phyloP scores from a whole-genome alignment of 2,329 filamentous ascomycete species.

The Diaporthe velutina region DNA sequence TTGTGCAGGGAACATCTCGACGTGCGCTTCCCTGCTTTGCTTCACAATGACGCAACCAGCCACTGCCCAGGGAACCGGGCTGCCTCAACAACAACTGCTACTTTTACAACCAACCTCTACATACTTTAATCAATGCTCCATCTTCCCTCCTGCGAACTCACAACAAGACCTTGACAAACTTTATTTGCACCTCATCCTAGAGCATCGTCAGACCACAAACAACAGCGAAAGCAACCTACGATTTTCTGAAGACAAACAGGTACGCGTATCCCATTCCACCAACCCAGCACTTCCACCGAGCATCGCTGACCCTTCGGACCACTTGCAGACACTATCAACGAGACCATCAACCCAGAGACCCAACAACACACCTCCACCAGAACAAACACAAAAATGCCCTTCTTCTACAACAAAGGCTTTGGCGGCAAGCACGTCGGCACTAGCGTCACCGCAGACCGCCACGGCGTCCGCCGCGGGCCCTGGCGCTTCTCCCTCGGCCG shows the following conservation, averaged over 20 bases:
- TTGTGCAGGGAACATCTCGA: constrained; percentile 16
- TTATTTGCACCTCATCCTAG: background rate
- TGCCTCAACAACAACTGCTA: background rate
- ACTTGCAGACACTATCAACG: background rate
- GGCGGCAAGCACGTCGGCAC: constrained; percentile 65
- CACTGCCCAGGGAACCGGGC: constrained; percentile 9
- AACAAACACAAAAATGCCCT: constrained; percentile 55
- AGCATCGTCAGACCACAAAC: background rate
- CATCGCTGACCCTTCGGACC: background rate
- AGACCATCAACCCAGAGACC: background rate
- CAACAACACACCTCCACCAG: background rate
- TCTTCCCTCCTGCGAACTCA: background rate
- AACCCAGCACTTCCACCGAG: no score
- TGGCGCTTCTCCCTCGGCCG: constrained; percentile 64
- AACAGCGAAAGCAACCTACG: background rate
- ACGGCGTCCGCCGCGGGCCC: constrained; percentile 62
- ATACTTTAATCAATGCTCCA: background rate
- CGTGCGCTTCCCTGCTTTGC: constrained; percentile 20
- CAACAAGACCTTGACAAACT: background rate
- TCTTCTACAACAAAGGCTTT: constrained; percentile 61
- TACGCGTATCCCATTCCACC: no score
- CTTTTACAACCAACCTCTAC: background rate
- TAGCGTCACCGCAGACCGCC: constrained; percentile 58
- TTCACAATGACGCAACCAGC: constrained; percentile 30
- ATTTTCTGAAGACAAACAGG: background rate